Percentiles rank a stretch among this genome's conserved stretches.
Evolutionary conservation across 2,329 filamentous ascomycete genomes (phyloP).

Genomic region (Fusarium sp.): DNA sequence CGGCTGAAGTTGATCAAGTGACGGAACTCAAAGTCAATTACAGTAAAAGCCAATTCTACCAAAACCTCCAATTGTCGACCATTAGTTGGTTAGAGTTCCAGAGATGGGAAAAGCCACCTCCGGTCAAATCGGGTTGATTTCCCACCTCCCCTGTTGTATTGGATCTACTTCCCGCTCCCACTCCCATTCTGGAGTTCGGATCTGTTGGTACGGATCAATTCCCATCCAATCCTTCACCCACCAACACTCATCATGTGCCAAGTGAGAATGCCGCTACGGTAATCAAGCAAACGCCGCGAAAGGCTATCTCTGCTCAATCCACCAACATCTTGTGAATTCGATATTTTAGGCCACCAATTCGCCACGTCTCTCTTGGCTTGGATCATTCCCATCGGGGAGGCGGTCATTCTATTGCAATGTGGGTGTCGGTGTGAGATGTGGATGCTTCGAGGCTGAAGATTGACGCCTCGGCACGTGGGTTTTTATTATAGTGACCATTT

Average conservation of each 20-base stretch:
- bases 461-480: background rate
- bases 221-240: slow-evolving; percentile 26
- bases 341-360: slow-evolving; percentile 1
- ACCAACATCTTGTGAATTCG: slow-evolving; percentile 3
- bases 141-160: slow-evolving; percentile 11
- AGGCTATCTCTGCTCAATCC: slow-evolving; percentile 1
- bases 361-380: slow-evolving; percentile 9
- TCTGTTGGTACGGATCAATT: slow-evolving; percentile 13
- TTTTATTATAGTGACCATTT: no score
- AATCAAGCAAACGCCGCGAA: slow-evolving; percentile 8
- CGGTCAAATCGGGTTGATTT: slow-evolving; percentile 33
- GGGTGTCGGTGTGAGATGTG: no score
- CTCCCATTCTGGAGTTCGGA: slow-evolving; percentile 12
- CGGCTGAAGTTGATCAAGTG: slow-evolving; percentile 19
- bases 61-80: background rate
- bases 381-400: background rate
- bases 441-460: background rate
- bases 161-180: slow-evolving; percentile 39
- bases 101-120: background rate
- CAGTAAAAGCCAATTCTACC: background rate
- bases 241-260: slow-evolving; percentile 17
- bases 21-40: slow-evolving; percentile 20
- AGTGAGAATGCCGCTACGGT: slow-evolving; percentile 1
- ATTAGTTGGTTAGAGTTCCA: background rate
- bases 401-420: no score